phyloP scores from a whole-genome alignment of 2,329 filamentous ascomycete species.

The Diaporthe velutina region DNA sequence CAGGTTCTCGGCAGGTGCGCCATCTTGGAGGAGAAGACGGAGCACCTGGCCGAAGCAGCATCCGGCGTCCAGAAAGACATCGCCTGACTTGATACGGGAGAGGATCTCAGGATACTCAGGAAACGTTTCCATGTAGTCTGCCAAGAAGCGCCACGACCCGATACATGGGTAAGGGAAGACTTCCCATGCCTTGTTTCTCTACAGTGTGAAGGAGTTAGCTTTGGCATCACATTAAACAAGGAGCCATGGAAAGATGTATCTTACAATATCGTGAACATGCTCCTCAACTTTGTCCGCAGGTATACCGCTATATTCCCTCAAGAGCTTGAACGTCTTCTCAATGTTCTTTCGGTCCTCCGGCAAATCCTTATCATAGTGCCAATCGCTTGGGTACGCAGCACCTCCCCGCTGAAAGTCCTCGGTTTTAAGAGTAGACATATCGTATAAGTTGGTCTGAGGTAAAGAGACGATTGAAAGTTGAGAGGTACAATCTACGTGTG shows the following conservation, averaged over 20 bases:
- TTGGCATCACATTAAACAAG: neutral
- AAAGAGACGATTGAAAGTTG: neutral
- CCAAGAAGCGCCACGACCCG: slow-evolving; percentile 55
- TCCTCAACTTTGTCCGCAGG: slow-evolving; percentile 42
- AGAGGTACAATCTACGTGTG: neutral
- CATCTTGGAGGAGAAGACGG: slow-evolving; percentile 55
- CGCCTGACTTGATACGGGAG: slow-evolving; percentile 45
- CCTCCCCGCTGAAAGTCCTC: slow-evolving; percentile 18
- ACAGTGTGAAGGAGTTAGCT: slow-evolving; percentile 7
- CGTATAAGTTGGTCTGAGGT: neutral
- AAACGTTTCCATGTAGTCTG: slow-evolving; percentile 50
- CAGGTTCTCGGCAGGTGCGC: slow-evolving; percentile 53
- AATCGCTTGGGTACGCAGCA: slow-evolving; percentile 9
- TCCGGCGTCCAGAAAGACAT: slow-evolving; percentile 53
- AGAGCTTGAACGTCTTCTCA: slow-evolving; percentile 41
- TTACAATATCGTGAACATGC: slow-evolving; percentile 42
- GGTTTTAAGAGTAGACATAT: slow-evolving; percentile 7
- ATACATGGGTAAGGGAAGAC: slow-evolving; percentile 55
- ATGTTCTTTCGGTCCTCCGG: slow-evolving; percentile 37
- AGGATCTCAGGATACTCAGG: slow-evolving; percentile 49
- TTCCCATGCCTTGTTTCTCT: slow-evolving; percentile 53
- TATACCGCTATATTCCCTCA: slow-evolving; percentile 43
- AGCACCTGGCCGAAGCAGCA: slow-evolving; percentile 61
- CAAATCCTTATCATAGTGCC: slow-evolving; percentile 36
- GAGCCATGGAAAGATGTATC: neutral